Evolutionary conservation across 1,284 basidiomycete species (phyloP).

Genomic region (Termitomyces sp.): DNA sequence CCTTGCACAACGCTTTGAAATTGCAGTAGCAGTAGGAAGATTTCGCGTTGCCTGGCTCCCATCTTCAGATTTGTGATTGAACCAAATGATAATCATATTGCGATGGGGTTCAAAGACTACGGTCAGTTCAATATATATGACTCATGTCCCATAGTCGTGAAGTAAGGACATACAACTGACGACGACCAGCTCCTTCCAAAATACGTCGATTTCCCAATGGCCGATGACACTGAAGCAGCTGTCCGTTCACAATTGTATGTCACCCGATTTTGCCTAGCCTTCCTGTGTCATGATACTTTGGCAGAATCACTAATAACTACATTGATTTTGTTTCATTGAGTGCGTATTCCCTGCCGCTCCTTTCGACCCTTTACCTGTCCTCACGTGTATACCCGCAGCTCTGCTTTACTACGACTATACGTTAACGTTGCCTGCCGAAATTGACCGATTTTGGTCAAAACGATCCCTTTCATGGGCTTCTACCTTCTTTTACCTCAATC

Average conservation of each 20-base stretch:
- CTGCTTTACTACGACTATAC: conserved; percentile 12
- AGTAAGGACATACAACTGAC: too few species aligned
- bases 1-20: too few species aligned
- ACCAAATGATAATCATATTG: too few species aligned
- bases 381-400: conserved; percentile 17
- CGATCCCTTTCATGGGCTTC: conserved; percentile 21
- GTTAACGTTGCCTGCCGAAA: too few species aligned
- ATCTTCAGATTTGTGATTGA: too few species aligned
- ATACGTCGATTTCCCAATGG: background rate
- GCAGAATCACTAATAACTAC: background rate
- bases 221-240: background rate
- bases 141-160: too few species aligned
- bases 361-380: background rate
- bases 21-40: too few species aligned
- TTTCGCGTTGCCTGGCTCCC: too few species aligned
- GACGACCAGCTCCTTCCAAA: too few species aligned
- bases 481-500: too few species aligned
- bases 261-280: background rate
- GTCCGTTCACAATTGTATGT: background rate
- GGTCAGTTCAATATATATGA: too few species aligned
- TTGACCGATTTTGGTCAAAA: conserved; percentile 23
- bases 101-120: too few species aligned
- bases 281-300: background rate
- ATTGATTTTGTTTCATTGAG: background rate
- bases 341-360: background rate